phyloP scores from a whole-genome alignment of 2,329 filamentous ascomycete genomes.

The Venturia carpophila region DNA sequence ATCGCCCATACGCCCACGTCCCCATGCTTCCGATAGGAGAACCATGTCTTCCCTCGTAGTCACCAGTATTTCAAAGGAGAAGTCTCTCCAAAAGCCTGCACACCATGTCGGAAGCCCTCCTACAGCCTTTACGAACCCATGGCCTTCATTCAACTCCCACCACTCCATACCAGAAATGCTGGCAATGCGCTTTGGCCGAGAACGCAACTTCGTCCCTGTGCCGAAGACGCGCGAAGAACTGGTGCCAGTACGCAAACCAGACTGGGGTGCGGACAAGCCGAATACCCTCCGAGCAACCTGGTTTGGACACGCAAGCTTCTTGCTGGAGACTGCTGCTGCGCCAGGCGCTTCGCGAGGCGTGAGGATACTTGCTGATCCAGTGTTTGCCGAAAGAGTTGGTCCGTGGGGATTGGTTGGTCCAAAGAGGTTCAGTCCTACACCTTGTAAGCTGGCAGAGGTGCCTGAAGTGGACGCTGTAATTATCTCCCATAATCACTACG shows the following conservation, averaged over 20 bases:
- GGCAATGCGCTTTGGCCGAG: constrained; percentile 31
- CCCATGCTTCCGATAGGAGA: not conserved
- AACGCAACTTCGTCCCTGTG: constrained; percentile 41
- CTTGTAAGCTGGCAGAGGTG: constrained; percentile 42
- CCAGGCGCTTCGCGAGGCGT: constrained; percentile 31
- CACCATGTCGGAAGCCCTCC: constrained; percentile 40
- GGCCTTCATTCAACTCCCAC: constrained; percentile 36
- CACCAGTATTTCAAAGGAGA: constrained; percentile 9
- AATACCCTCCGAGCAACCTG: constrained; percentile 40
- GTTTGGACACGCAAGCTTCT: constrained; percentile 45
- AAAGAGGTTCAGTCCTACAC: constrained; percentile 44
- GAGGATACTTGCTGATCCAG: constrained; percentile 45
- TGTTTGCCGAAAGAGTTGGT: constrained; percentile 44
- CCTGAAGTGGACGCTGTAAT: constrained; percentile 45
- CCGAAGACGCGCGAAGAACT: constrained; percentile 36
- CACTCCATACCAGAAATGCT: constrained; percentile 26
- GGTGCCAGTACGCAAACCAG: constrained; percentile 36
- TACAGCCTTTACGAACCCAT: constrained; percentile 42
- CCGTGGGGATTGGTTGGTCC: constrained; percentile 42
- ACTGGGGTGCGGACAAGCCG: constrained; percentile 30
- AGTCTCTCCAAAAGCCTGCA: constrained; percentile 20
- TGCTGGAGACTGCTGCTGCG: constrained; percentile 36
- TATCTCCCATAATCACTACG: constrained; percentile 46
- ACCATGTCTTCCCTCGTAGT: not conserved
- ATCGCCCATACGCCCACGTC: not conserved